Percentiles rank a stretch among this genome's conserved stretches.
These are phyloP conservation scores for Citrus inodora DNA, from an alignment of 345 rosid genomes.

Conservation along the genomic window DNA sequence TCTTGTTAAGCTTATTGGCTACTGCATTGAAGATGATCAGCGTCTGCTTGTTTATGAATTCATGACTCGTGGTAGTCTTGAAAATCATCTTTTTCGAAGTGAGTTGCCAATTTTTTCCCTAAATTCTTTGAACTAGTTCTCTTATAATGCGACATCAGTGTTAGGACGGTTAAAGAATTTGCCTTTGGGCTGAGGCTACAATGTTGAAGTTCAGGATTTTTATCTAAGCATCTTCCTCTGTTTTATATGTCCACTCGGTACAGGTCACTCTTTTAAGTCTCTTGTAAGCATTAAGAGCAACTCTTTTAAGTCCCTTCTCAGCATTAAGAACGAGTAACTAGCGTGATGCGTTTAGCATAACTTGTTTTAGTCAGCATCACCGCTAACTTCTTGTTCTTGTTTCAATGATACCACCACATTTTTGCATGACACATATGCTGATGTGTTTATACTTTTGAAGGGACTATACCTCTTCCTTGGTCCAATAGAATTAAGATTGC, in stretches of 20 bases:
- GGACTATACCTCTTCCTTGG: slow-evolving; percentile 86
- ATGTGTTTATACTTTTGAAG: slow-evolving; percentile 35
- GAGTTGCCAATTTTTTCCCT: slow-evolving; percentile 22
- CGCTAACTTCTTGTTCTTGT: slow-evolving; percentile 28
- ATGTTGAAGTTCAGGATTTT: neutral
- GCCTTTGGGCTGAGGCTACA: neutral
- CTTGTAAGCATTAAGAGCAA: neutral
- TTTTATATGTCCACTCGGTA: neutral
- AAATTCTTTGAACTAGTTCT: neutral
- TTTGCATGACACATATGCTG: slow-evolving; percentile 10
- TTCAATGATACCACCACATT: neutral
- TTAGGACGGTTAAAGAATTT: neutral
- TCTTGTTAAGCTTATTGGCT: slow-evolving; percentile 87
- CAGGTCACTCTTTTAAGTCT: neutral
- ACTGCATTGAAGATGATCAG: slow-evolving; percentile 91
- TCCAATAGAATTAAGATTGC: slow-evolving; percentile 84
- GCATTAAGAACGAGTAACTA: neutral
- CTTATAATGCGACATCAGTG: neutral
- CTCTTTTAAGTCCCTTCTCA: neutral
- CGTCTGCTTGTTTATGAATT: slow-evolving; percentile 93
- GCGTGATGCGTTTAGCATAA: neutral
- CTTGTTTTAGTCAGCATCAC: neutral
- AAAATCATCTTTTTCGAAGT: slow-evolving; percentile 98
- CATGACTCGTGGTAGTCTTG: slow-evolving; percentile 97
- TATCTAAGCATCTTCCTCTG: neutral